These are phyloP conservation scores for Termitomyces sp. DNA, from an alignment of 768 basidiomycete genomes.

Conservation along the genomic window DNA sequence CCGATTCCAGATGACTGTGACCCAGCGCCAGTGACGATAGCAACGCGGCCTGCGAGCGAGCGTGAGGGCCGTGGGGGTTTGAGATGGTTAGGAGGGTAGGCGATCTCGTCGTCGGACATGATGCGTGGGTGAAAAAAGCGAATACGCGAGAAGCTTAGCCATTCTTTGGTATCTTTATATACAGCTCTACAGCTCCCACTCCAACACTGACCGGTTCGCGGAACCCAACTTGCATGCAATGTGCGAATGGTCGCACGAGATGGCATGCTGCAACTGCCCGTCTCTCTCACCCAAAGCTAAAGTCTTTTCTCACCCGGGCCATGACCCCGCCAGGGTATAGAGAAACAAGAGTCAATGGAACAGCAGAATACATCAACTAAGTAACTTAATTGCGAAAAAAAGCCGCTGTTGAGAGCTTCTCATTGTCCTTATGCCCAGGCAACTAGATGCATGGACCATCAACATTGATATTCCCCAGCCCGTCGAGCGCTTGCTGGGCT, in stretches of 20 bases:
- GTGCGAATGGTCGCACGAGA: not conserved
- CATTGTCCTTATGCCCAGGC: not conserved
- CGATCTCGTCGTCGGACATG: slow-evolving; percentile 9
- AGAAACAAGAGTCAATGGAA: not conserved
- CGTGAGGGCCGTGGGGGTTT: slow-evolving; percentile 32
- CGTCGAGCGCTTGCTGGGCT: not conserved
- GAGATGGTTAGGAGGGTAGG: slow-evolving; percentile 15
- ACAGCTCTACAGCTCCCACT: not conserved
- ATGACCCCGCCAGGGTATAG: no score
- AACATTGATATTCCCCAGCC: not conserved
- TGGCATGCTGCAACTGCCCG: no score
- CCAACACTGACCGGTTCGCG: no score
- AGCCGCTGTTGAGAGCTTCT: not conserved
- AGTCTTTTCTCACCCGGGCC: not conserved
- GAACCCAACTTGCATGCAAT: not conserved
- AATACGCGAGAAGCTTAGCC: not conserved
- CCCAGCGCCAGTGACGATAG: slow-evolving; percentile 42
- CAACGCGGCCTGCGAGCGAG: slow-evolving; percentile 30
- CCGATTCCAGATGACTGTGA: slow-evolving; percentile 37
- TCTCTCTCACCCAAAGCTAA: not conserved
- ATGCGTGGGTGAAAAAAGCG: not conserved
- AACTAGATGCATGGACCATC: not conserved
- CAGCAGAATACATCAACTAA: no score
- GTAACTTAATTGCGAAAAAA: not conserved
- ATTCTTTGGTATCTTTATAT: not conserved